phyloP scores from a whole-genome alignment of 2,329 filamentous ascomycete species.

The Sphaerostilbella broomeana region DNA sequence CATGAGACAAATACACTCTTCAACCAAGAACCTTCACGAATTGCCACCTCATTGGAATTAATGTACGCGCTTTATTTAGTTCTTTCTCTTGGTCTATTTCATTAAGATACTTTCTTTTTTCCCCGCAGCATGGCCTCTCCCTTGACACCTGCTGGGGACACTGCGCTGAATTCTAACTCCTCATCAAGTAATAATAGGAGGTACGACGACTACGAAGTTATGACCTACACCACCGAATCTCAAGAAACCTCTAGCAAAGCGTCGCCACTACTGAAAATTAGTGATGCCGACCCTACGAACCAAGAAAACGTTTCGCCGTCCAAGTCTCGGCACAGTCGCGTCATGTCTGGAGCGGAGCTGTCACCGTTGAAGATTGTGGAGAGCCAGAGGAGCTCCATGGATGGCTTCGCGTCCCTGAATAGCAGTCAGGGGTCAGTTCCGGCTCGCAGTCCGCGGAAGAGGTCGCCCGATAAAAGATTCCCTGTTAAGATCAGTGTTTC shows the following conservation, averaged over 20 bases:
- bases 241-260: neutral
- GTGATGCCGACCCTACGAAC: conserved; percentile 27
- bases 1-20: too few species aligned
- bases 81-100: too few species aligned
- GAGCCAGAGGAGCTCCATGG: conserved; percentile 23
- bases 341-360: conserved; percentile 50
- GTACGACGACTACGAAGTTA: conserved; percentile 30
- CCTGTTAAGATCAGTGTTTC: conserved; percentile 49
- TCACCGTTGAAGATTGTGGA: conserved; percentile 52
- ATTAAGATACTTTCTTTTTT: too few species aligned
- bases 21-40: too few species aligned
- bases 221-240: conserved; percentile 19
- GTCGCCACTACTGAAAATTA: conserved; percentile 18
- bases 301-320: conserved; percentile 43
- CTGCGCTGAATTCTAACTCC: conserved; percentile 32
- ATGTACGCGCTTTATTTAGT: too few species aligned
- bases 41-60: too few species aligned
- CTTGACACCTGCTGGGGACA: conserved; percentile 32
- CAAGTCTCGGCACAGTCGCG: conserved; percentile 46
- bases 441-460: conserved; percentile 38
- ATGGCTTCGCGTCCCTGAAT: conserved; percentile 16
- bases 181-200: conserved; percentile 24
- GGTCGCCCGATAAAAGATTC: conserved; percentile 52
- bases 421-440: conserved; percentile 25
- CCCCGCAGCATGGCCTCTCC: conserved; percentile 32